A percentile compares a stretch with the other conserved stretches of the same genome.
These are phyloP conservation scores for Alnus rubra DNA, from an alignment of 306 rosid genomes.

Conservation along the genomic window DNA sequence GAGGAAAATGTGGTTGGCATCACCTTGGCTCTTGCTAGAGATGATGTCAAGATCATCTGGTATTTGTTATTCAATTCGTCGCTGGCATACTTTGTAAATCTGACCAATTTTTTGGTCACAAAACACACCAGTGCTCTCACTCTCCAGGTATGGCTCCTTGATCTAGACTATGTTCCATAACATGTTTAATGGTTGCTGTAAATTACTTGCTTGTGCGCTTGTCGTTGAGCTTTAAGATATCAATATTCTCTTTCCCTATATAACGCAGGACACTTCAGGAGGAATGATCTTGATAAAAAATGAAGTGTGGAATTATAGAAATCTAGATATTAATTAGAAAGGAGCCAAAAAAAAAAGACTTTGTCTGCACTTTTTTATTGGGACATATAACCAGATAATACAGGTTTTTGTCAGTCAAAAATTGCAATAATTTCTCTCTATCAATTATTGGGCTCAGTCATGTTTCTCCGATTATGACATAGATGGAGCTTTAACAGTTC, in stretches of 20 bases:
- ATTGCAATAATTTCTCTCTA: too few species aligned
- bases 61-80: conserved; percentile 90
- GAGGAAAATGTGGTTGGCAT: conserved; percentile 98
- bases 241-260: neutral
- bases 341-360: too few species aligned
- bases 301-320: too few species aligned
- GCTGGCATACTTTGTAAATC: conserved; percentile 89
- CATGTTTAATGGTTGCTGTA: conserved; percentile 6
- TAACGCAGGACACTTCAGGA: neutral
- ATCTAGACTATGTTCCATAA: neutral
- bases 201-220: neutral
- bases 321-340: too few species aligned
- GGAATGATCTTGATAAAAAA: neutral
- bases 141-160: conserved; percentile 77
- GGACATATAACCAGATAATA: too few species aligned
- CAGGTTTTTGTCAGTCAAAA: too few species aligned
- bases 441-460: too few species aligned
- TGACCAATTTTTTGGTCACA: conserved; percentile 98
- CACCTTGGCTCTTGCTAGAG: conserved; percentile 97
- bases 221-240: conserved; percentile 17
- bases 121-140: conserved; percentile 99
- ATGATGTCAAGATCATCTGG: conserved; percentile 92
- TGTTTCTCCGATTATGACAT: too few species aligned
- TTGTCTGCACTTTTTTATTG: too few species aligned
- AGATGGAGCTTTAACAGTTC: too few species aligned